Base-by-base conservation (phyloP, 164 flowering plant species). In the Liquidambar formosana region DNA sequence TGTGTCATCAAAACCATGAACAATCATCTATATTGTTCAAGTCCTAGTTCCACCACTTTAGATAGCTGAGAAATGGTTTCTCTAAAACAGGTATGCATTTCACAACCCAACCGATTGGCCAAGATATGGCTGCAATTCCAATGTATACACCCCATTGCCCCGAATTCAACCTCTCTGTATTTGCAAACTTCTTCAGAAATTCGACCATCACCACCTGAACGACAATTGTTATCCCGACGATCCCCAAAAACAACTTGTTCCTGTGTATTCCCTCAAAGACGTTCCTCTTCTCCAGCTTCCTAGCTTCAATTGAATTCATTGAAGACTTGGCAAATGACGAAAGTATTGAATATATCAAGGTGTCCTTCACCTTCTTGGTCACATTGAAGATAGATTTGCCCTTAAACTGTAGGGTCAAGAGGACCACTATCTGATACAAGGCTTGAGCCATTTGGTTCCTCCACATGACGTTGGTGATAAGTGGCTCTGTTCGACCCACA, bases 51-150 rank as follows among this genome's bases (percentile, higher is more conserved):
- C n/a, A n/a, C n/a, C n/a, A 65, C 45, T 65, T 69, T 4, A 78
- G 69, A 47, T 75, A 68, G 75, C 76, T 72, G 57, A 79, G 56
- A 45, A 83, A 12, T 2, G 80, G 80, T n/a, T 44, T 79, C 5
- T 79, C 69, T 18, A 83, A 72, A 53, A 85, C 85, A 16, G 89
- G 85, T 33, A 87, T 76, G 74, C 72, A 83, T 81, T 87, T 87
- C 60, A 79, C 91, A n/a, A n/a, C n/a, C n/a, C n/a, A n/a, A n/a
- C n/a, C n/a, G n/a, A n/a, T n/a, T n/a, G n/a, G n/a, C n/a, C 86
- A 87, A 52, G 88, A 76, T 0, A 75, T 5, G 1, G 76, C 70
- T 15, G 86, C 86, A 10, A 82, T 61, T 10, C 71, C 87, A 11
- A 80, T 67, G 57, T 86, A 87, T 0, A 65, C 73, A 3, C 73